phyloP scores from a whole-genome alignment of 2,329 filamentous ascomycete genomes.

The Ophiocordyceps camponoti-leonardi region DNA sequence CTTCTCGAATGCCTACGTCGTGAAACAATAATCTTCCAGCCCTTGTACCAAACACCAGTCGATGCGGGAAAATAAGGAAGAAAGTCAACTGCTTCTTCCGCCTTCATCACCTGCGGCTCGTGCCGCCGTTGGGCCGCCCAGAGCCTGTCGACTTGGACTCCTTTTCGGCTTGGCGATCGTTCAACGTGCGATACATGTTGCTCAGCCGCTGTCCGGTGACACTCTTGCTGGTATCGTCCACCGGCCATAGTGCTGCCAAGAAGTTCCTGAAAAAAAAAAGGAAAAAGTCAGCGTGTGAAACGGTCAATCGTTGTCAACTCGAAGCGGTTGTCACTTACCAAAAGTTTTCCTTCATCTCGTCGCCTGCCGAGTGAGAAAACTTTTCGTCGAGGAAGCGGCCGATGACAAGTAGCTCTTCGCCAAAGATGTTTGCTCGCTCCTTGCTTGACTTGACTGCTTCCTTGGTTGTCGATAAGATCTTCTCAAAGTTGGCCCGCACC shows the following conservation, averaged over 20 bases:
- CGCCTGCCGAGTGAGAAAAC: conserved; percentile 22
- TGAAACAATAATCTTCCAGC: conserved; percentile 6
- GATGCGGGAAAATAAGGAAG: conserved; percentile 11
- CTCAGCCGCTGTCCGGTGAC: conserved; percentile 25
- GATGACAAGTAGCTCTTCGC: conserved; percentile 41
- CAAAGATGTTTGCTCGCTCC: conserved; percentile 42
- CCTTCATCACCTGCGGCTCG: conserved; percentile 3
- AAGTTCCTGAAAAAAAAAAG: conserved; percentile 19
- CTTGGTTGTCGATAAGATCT: conserved; percentile 41
- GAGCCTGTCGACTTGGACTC: conserved; percentile 10
- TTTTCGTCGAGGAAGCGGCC: conserved; percentile 41
- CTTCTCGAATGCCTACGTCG: conserved; percentile 6
- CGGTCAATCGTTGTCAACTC: not conserved
- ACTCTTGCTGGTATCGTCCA: conserved; percentile 25
- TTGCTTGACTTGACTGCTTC: conserved; percentile 46
- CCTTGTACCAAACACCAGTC: conserved; percentile 8
- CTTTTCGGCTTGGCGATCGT: conserved; percentile 15
- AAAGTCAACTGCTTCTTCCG: no score
- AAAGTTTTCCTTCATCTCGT: conserved; percentile 28
- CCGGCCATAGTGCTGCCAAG: conserved; percentile 26
- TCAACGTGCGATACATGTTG: conserved; percentile 25
- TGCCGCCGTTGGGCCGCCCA: conserved; percentile 14
- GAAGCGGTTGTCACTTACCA: conserved; percentile 22
- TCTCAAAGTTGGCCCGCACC: conserved; percentile 40
- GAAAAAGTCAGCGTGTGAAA: conserved; percentile 6